Evolutionary conservation across 2,329 filamentous ascomycete genomes (phyloP).

Genomic region (Fusarium pilosicola): DNA sequence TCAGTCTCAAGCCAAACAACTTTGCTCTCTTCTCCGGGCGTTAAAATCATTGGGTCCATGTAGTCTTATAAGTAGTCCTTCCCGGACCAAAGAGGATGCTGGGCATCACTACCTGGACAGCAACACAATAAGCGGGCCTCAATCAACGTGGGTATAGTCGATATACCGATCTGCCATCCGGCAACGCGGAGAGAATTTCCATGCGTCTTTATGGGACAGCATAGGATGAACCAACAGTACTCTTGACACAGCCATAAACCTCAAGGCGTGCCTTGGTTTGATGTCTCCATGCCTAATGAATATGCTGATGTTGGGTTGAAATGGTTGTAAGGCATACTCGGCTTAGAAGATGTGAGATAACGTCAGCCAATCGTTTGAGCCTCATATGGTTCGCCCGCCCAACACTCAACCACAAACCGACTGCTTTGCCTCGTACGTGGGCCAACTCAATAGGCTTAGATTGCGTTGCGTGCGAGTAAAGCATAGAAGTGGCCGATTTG

Average conservation of each 20-base stretch:
- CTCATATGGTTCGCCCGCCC: constrained; percentile 24
- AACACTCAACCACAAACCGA: constrained; percentile 15
- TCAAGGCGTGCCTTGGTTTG: neutral
- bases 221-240: neutral
- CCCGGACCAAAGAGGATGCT: neutral
- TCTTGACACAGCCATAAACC: neutral
- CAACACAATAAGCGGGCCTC: constrained; percentile 13
- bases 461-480: neutral
- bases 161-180: neutral
- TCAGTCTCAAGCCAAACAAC: neutral
- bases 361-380: constrained; percentile 32
- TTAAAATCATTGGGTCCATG: neutral
- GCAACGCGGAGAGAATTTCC: neutral
- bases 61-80: constrained; percentile 16
- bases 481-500: neutral
- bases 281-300: constrained; percentile 29
- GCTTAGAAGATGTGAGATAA: constrained; percentile 4
- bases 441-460: neutral
- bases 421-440: constrained; percentile 17
- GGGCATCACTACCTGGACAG: neutral
- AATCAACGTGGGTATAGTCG: constrained; percentile 1
- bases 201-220: neutral
- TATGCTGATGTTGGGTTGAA: constrained; percentile 15
- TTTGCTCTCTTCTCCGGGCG: neutral
- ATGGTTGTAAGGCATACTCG: constrained; percentile 4